Conservation (phyloP, 306 rosid genomes). For the Notholithocarpus densiflorus region DNA sequence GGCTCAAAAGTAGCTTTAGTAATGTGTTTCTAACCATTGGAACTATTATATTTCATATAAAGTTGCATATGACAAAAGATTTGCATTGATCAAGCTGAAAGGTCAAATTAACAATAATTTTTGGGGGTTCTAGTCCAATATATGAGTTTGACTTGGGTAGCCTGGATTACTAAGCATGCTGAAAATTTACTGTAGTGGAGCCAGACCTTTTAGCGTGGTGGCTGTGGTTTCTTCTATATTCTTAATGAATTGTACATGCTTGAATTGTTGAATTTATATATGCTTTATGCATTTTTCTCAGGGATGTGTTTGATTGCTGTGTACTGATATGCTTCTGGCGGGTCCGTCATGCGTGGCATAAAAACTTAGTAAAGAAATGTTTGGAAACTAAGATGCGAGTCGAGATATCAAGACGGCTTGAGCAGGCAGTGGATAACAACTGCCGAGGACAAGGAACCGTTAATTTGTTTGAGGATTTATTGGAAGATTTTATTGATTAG, state of each 20-base stretch:
- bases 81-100: neutral
- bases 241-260: neutral
- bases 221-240: conserved; percentile 5
- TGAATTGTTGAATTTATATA: conserved; percentile 20
- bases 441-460: conserved; percentile 48
- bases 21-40: neutral
- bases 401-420: conserved; percentile 61
- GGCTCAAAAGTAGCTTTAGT: neutral
- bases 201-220: neutral
- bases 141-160: conserved; percentile 14
- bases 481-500: conserved; percentile 68
- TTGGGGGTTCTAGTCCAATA: conserved; percentile 7
- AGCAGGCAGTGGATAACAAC: conserved; percentile 51
- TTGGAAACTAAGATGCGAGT: conserved; percentile 52
- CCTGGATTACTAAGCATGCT: conserved; percentile 20
- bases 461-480: conserved; percentile 62
- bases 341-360: conserved; percentile 83
- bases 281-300: conserved; percentile 33
- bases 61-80: neutral
- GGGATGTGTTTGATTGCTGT: conserved; percentile 91
- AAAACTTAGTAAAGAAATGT: conserved; percentile 59
- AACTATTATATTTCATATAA: neutral
- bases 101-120: neutral
- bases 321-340: conserved; percentile 79
- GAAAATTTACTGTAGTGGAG: conserved; percentile 1